Conservation (phyloP, 768 basidiomycete genomes). For the Ephemerocybe angulata region DNA sequence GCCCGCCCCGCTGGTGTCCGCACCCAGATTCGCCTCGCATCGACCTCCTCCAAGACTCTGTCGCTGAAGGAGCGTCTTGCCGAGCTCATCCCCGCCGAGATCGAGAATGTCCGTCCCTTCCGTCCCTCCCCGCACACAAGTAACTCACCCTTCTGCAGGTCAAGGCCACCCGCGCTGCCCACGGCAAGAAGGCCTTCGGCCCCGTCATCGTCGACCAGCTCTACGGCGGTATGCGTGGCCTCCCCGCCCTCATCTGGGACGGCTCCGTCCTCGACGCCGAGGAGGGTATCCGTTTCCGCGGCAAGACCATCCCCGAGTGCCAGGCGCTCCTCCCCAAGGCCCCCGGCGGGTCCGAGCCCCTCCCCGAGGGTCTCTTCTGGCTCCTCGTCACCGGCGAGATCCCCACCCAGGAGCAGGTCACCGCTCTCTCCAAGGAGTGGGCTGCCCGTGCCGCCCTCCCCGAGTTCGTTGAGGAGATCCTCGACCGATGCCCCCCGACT, state of each 20-base stretch:
- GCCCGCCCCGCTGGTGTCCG: slow-evolving; percentile 49
- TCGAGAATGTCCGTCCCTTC: slow-evolving; percentile 54
- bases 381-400: slow-evolving; percentile 92
- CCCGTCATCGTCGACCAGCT: slow-evolving; percentile 89
- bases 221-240: slow-evolving; percentile 86
- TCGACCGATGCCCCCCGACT: slow-evolving; percentile 89
- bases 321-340: slow-evolving; percentile 87
- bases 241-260: slow-evolving; percentile 96
- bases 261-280: slow-evolving; percentile 94
- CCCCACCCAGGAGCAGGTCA: slow-evolving; percentile 86
- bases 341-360: slow-evolving; percentile 81
- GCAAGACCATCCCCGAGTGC: slow-evolving; percentile 90
- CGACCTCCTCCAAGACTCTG: slow-evolving; percentile 60
- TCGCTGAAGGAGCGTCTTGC: slow-evolving; percentile 90
- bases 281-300: slow-evolving; percentile 98
- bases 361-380: slow-evolving; percentile 96
- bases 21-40: slow-evolving; percentile 56
- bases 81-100: slow-evolving; percentile 88
- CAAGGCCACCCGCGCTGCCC: slow-evolving; percentile 75
- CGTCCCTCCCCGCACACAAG: not conserved
- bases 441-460: slow-evolving; percentile 89
- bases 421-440: slow-evolving; percentile 88
- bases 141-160: slow-evolving; percentile 44
- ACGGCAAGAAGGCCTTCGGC: slow-evolving; percentile 93
- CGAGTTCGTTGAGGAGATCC: slow-evolving; percentile 92